Base-by-base conservation (phyloP, 139 green algal species). In the Closterium sp. region DNA sequence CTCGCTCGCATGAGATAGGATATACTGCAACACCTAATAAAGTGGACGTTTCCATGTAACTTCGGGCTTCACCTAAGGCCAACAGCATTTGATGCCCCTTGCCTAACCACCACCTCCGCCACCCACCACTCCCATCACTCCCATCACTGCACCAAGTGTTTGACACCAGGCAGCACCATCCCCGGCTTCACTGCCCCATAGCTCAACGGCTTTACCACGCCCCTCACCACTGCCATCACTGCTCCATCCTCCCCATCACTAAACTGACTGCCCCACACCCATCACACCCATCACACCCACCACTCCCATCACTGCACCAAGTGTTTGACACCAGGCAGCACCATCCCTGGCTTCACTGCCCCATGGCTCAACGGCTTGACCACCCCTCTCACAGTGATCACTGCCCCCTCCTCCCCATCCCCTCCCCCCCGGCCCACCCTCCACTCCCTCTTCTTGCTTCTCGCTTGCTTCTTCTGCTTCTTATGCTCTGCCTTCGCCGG, bases 401-500 rank as follows among this genome's bases (percentile, higher is more conserved):
- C 88, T 29, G 93, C 93, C n/a, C 88, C 88, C 31, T 93, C 91
- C 27, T 32, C 32, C 29, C 93, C 88, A 93, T 93, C 91, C 17
- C 87, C 31, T n/a, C 91, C 87, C 27, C 93, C 91, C 17, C 87
- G 6, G 38, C 91, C 87, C 27, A 79, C 88, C 90, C 90, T 79
- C 30, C 85, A 70, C 42, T n/a, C 29, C 91, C 89, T 88, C 27
- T 84, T 62, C 86, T 70, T 29, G 90, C 91, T 94, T 5, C 92
- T 73, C 21, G 90, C 30, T 3, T n/a, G 31, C 50, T 94, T 94
- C 42, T 92, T 94, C 22, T 94, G 90, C 89, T 92, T 88, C 89
- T 94, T 94, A 85, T 94, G 90, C 32, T 62, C 62, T 5, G 91
- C 91, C 24, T 34, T 92, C 86, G 45, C n/a, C 79, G 91, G 27